Conservation (phyloP, 1,139 yeast species). For the Blastobotrys arbuscula region DNA sequence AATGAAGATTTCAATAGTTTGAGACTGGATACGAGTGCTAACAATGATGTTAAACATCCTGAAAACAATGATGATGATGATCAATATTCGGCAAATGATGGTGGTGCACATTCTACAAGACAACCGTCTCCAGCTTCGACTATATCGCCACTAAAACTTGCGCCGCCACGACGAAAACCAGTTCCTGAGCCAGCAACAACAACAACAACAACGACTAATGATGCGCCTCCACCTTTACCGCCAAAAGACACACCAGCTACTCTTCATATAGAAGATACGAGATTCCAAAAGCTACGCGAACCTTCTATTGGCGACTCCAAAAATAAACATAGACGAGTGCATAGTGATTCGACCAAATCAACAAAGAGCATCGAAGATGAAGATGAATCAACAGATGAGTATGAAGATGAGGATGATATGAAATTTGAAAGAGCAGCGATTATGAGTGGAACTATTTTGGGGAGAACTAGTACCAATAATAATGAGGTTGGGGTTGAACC, state of each 20-base stretch:
- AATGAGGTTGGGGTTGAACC: constrained; percentile 3
- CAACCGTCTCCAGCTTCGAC: not conserved
- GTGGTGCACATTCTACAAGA: not conserved
- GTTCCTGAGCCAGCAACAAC: not conserved
- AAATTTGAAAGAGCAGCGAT: constrained; percentile 8
- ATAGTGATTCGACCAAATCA: not conserved
- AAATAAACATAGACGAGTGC: not conserved
- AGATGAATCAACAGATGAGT: not conserved
- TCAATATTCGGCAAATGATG: not conserved
- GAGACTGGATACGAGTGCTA: not conserved
- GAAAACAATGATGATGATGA: not conserved
- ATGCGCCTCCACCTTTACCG: constrained; percentile 3
- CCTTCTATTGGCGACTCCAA: not conserved
- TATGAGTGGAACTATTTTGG: constrained; percentile 1
- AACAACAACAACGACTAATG: not conserved
- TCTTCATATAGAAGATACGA: not conserved
- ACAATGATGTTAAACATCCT: too few species aligned
- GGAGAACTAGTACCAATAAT: not conserved
- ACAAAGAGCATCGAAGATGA: not conserved
- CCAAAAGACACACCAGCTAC: not conserved
- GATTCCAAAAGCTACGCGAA: not conserved
- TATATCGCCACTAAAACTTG: not conserved
- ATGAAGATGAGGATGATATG: constrained; percentile 14
- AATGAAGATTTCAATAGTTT: not conserved
- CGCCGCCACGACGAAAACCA: constrained; percentile 5